Base-by-base conservation (phyloP, 768 basidiomycete species). In the Tephrocybe sp. region DNA sequence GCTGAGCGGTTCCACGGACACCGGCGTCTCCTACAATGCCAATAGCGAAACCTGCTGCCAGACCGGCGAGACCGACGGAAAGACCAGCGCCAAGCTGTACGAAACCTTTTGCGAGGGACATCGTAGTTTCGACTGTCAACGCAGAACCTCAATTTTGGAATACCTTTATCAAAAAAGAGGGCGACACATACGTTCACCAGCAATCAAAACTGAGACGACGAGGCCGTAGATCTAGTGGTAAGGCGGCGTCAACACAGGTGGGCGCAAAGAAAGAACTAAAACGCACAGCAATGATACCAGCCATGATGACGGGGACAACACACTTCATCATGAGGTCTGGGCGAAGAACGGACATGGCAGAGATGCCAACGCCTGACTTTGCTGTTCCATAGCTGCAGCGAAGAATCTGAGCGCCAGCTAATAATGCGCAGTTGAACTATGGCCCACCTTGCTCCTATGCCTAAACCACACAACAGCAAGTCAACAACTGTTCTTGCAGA, bases 11-110 rank as follows among this genome's bases (percentile, higher is more conserved):
- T 53, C 96, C 97, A 40, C 97, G 79, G 23, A 98, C 97, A 79
- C 97, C 96, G 54, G 96, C 95, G 67, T 99, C 97, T 66, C 97
- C 97, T 51, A 98, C 97, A 65, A 98, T 98, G 51, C 97, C 97
- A 64, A 99, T 87, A 55, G 97, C 97, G 59, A 98, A 96, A 44
- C 97, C 97, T 54, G 96, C 96, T 45, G 94, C 91, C 33, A 99
- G 82, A 79, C 96, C 96, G 38, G 95, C 91, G 45, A 92, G 84
- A 60, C 93, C 92, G 63, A 95, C 92, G 1, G 92, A 81, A 43
- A 96, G 83, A 66, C 94, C 94, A 38, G 93, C 94, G 64, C 93
- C 94, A 52, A 97, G 89, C 62, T 96, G 92, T 49, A 91, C 81
- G 71, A 97, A 95, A 47, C 94, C 94, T 65, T 90, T 83, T 68